Conservation (phyloP, 2,329 filamentous ascomycete species). For the Cadophora malorum region DNA sequence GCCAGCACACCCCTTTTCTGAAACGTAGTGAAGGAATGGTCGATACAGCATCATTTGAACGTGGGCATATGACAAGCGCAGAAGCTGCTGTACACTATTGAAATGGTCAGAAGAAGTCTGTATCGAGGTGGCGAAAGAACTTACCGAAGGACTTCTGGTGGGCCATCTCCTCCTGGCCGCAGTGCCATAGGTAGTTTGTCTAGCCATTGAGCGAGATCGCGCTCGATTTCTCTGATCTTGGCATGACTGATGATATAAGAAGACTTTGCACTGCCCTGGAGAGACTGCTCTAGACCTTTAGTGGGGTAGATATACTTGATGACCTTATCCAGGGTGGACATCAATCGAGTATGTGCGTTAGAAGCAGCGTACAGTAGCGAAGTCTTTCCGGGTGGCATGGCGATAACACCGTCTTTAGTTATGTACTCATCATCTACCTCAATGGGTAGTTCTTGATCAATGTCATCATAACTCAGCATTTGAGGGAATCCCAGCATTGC, state of each 20-base stretch:
- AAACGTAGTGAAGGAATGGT: conserved; percentile 84
- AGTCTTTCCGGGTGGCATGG: conserved; percentile 59
- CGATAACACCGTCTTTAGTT: conserved; percentile 61
- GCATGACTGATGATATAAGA: conserved; percentile 69
- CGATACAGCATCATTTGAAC: conserved; percentile 84
- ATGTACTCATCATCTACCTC: conserved; percentile 74
- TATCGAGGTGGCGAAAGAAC: conserved; percentile 36
- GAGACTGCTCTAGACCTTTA: conserved; percentile 59
- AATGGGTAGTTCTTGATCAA: conserved; percentile 69
- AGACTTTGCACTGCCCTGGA: conserved; percentile 45
- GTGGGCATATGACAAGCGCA: conserved; percentile 82
- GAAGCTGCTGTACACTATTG: conserved; percentile 69
- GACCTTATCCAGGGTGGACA: conserved; percentile 69
- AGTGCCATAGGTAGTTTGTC: conserved; percentile 75
- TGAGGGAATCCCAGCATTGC: conserved; percentile 71
- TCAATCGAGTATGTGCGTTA: conserved; percentile 69
- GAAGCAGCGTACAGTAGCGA: conserved; percentile 66
- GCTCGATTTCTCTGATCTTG: conserved; percentile 69
- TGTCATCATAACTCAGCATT: conserved; percentile 66
- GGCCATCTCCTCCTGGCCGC: conserved; percentile 78
- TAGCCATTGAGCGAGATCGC: conserved; percentile 67
- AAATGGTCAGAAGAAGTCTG: conserved; percentile 34
- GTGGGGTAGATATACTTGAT: conserved; percentile 71
- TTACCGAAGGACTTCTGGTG: conserved; percentile 78
- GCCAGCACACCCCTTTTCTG: conserved; percentile 62